A percentile compares a stretch with the other conserved stretches of the same genome.
Evolutionary conservation across 148 eudicot species (phyloP).

Genomic region (Pharnaceum exiguum): DNA sequence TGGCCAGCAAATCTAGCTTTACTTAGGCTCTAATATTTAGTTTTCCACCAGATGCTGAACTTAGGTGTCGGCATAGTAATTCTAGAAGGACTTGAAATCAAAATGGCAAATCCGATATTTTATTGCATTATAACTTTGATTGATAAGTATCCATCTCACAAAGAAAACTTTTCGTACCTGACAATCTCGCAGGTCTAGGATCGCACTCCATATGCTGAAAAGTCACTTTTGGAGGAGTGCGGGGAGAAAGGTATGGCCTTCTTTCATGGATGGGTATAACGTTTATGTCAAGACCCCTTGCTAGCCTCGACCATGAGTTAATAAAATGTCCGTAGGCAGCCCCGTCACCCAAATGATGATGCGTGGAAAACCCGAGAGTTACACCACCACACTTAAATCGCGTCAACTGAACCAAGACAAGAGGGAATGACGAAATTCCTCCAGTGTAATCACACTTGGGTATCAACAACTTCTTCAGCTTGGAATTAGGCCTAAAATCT

Average conservation of each 20-base stretch:
- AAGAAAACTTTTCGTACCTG: no score
- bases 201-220: constrained; percentile 31
- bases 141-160: no score
- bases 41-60: no score
- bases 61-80: no score
- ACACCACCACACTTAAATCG: constrained; percentile 28
- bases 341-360: constrained; percentile 29
- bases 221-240: constrained; percentile 24
- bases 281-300: constrained; percentile 25
- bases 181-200: background rate
- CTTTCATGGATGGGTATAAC: constrained; percentile 21
- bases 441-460: constrained; percentile 35
- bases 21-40: no score
- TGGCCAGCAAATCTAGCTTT: no score
- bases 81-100: no score
- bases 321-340: constrained; percentile 10
- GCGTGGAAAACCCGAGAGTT: constrained; percentile 14
- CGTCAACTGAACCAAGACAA: constrained; percentile 42
- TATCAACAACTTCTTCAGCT: constrained; percentile 25
- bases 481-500: constrained; percentile 43
- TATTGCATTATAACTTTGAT: no score
- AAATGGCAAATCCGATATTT: no score
- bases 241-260: constrained; percentile 6
- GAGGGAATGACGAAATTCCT: constrained; percentile 30
- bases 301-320: constrained; percentile 28